Percentiles rank a stretch among this genome's conserved stretches.
These are phyloP conservation scores for Trichoderma koningiopsis DNA, from an alignment of 2,329 filamentous ascomycete genomes.

Conservation along the genomic window DNA sequence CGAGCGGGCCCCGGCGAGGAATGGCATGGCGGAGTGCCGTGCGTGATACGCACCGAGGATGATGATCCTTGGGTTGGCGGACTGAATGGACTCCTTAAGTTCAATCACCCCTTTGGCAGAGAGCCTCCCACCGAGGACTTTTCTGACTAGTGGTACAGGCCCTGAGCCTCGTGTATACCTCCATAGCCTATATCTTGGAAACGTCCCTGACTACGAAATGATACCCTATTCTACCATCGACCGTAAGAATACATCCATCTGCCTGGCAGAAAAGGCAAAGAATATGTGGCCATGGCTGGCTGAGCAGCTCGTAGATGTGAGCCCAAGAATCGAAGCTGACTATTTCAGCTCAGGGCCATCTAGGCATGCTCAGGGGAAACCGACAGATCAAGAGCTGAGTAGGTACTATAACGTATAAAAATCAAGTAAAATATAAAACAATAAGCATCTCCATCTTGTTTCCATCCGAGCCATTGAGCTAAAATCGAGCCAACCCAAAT, in stretches of 20 bases:
- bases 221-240: not conserved
- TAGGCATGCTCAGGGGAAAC: not conserved
- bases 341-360: not conserved
- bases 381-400: not conserved
- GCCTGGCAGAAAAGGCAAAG: not conserved
- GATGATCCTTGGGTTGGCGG: constrained; percentile 98
- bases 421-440: not conserved
- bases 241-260: not conserved
- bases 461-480: not conserved
- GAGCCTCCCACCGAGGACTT: constrained; percentile 38
- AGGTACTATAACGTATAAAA: not conserved
- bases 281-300: not conserved
- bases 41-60: constrained; percentile 74
- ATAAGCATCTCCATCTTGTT: not conserved
- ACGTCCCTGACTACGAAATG: constrained; percentile 4
- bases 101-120: constrained; percentile 90
- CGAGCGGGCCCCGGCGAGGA: constrained; percentile 45
- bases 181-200: not conserved
- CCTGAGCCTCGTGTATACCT: constrained; percentile 2
- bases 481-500: not conserved
- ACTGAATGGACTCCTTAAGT: constrained; percentile 89
- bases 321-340: not conserved
- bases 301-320: not conserved
- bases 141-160: constrained; percentile 31
- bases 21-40: constrained; percentile 83